Evolutionary conservation across 2,329 filamentous ascomycete genomes (phyloP), one percentile per base, ranked within the genome.

Genomic region (Ascochyta lentis): DNA sequence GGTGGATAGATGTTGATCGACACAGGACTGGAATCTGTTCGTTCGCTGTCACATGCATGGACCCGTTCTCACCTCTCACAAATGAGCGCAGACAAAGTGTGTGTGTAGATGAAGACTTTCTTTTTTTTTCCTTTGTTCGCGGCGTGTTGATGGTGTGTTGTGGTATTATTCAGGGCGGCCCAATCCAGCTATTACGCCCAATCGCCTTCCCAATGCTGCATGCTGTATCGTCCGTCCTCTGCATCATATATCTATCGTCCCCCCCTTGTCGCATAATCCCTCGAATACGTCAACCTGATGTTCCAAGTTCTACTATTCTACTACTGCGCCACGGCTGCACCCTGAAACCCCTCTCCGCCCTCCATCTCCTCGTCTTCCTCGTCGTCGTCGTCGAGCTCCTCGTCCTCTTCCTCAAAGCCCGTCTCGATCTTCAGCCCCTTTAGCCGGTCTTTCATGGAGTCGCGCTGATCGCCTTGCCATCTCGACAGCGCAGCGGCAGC

Each of bases 391-490:
- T 88, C 86, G 2, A 86, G 84, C 6, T 91, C 89, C 26, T 78
- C 77, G 37, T 80, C 79, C 47, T 81, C 80, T 19, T 91, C 88
- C 67, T 90, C 86, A 70, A 96, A 96, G 0, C 89, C 90, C 55
- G 87, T 89, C 58, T 96, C 90, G 13, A 97, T 83, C 29, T 80
- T 80, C 31, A 79, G 77, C 59, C 88, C 86, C 65, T 89, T 83
- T 61, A 99, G 81, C 38, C 93, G 83, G 49, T 86, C 83, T 67
- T 92, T 88, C 89, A 96, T 92, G 42, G 92, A 87, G 51, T 94
- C 89, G 57, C 92, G 84, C 73, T 90, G 86, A 40, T 82, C 83
- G 71, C 91, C 88, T 78, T 99, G 95, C 95, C 95, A 99, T 68
- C 95, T 86, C 64, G 92, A 87, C 65, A 99, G 81, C 3, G 94